Evolutionary conservation across 805 yeast genomes (phyloP).

Genomic region (Ogataea minuta): DNA sequence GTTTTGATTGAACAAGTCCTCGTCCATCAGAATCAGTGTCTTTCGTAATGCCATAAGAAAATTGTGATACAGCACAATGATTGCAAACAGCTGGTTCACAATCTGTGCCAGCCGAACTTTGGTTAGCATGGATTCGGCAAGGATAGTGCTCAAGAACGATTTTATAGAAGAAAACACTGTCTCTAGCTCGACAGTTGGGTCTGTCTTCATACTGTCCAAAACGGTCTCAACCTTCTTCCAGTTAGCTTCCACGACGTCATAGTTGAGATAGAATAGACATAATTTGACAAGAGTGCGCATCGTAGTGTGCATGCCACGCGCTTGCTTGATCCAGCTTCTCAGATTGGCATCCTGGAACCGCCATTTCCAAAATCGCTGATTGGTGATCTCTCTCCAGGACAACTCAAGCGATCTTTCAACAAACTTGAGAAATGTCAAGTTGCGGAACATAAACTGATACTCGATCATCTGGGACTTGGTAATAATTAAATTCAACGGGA

Average conservation of each 20-base stretch:
- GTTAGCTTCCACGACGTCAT: slow-evolving; percentile 57
- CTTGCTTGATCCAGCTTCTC: slow-evolving; percentile 51
- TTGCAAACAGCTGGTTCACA: slow-evolving; percentile 44
- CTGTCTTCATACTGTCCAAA: slow-evolving; percentile 24
- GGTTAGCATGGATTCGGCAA: slow-evolving; percentile 67
- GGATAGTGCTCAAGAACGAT: slow-evolving; percentile 56
- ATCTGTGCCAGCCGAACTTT: slow-evolving; percentile 50
- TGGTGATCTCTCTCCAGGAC: slow-evolving; percentile 70
- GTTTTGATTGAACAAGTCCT: slow-evolving; percentile 42
- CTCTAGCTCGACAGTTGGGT: slow-evolving; percentile 35
- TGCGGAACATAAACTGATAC: slow-evolving; percentile 77
- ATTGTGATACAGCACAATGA: slow-evolving; percentile 47
- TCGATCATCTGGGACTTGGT: slow-evolving; percentile 70
- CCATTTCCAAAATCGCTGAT: slow-evolving; percentile 66
- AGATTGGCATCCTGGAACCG: slow-evolving; percentile 42
- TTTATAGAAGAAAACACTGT: slow-evolving; percentile 46
- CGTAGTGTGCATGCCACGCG: slow-evolving; percentile 53
- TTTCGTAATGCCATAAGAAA: slow-evolving; percentile 53
- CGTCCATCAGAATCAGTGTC: slow-evolving; percentile 49
- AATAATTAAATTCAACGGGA: slow-evolving; percentile 77
- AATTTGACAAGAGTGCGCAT: slow-evolving; percentile 58
- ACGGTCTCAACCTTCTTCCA: slow-evolving; percentile 41
- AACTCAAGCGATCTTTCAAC: slow-evolving; percentile 57
- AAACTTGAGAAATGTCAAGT: slow-evolving; percentile 60
- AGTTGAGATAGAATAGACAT: slow-evolving; percentile 52